phyloP scores from a whole-genome alignment of 2,329 filamentous ascomycete genomes.

The Remersonia thermophila region DNA sequence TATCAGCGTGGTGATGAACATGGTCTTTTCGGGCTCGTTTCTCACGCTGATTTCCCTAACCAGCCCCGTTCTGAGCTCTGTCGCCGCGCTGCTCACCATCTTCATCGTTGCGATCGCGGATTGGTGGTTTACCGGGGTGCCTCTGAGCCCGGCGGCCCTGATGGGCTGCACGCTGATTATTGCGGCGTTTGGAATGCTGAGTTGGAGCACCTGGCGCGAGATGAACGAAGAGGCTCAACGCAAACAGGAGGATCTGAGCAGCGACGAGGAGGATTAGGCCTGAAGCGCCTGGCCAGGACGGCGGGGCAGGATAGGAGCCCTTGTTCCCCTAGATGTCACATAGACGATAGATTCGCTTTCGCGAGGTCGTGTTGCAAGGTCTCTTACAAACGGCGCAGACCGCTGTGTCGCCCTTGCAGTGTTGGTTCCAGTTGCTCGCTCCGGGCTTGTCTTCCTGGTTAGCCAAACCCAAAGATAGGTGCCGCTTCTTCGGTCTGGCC shows the following conservation, averaged over 20 bases:
- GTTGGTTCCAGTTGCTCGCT: too few relatives aligned
- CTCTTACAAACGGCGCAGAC: too few relatives aligned
- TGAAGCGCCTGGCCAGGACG: not conserved
- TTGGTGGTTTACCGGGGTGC: constrained; percentile 70
- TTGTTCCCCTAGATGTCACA: too few relatives aligned
- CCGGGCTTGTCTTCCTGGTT: too few relatives aligned
- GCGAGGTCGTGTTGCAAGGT: too few relatives aligned
- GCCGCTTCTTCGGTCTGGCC: too few relatives aligned
- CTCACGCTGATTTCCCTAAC: constrained; percentile 87
- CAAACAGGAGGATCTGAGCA: constrained; percentile 30
- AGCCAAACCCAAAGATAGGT: too few relatives aligned
- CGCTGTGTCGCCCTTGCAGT: too few relatives aligned
- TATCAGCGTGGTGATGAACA: constrained; percentile 75
- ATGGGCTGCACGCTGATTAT: constrained; percentile 80
- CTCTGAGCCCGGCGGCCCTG: constrained; percentile 62
- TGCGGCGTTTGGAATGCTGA: constrained; percentile 72
- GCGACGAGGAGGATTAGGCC: constrained; percentile 11
- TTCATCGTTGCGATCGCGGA: constrained; percentile 92
- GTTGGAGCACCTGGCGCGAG: constrained; percentile 85
- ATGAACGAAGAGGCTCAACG: constrained; percentile 72
- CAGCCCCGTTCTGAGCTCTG: constrained; percentile 80
- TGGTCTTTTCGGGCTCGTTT: constrained; percentile 85
- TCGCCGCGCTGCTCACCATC: constrained; percentile 88
- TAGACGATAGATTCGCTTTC: too few relatives aligned
- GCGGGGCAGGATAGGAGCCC: too few relatives aligned